Evolutionary conservation across 495 filamentous ascomycete genomes (phyloP).

Genomic region (Xylaria venustula): DNA sequence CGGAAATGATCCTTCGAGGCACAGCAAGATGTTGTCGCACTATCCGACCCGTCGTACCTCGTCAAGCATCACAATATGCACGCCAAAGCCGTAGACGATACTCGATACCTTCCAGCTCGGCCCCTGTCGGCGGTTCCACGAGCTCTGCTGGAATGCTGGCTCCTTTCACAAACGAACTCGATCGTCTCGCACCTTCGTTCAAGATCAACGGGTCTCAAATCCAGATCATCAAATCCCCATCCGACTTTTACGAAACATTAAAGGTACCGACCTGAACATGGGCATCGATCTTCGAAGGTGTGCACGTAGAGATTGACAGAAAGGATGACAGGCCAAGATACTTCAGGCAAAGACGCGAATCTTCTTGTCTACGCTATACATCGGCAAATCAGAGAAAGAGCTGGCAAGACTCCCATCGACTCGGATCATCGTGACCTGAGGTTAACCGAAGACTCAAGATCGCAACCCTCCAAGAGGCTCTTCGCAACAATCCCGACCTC

Average conservation of each 20-base stretch:
- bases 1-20: slow-evolving; percentile 25
- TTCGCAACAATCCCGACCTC: slow-evolving; percentile 70
- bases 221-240: slow-evolving; percentile 71
- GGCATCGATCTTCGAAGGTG: no score
- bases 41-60: slow-evolving; percentile 23
- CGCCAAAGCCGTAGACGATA: slow-evolving; percentile 41
- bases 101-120: slow-evolving; percentile 35
- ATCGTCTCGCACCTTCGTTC: slow-evolving; percentile 86
- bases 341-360: slow-evolving; percentile 71
- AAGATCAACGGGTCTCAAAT: slow-evolving; percentile 80
- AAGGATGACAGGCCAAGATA: slow-evolving; percentile 66
- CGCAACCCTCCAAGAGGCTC: slow-evolving; percentile 69
- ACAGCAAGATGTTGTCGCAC: slow-evolving; percentile 26
- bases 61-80: slow-evolving; percentile 15
- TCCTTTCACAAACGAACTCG: slow-evolving; percentile 75
- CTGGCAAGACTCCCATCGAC: slow-evolving; percentile 49
- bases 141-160: slow-evolving; percentile 51
- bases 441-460: slow-evolving; percentile 49
- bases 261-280: slow-evolving; percentile 56
- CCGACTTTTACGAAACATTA: slow-evolving; percentile 82
- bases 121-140: slow-evolving; percentile 24
- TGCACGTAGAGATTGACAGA: slow-evolving; percentile 15
- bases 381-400: slow-evolving; percentile 91
- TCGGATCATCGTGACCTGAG: slow-evolving; percentile 3
- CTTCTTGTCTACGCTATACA: slow-evolving; percentile 92